Evolutionary conservation across 2,329 filamentous ascomycete genomes (phyloP).

Genomic region (Magnaporthales sp.): DNA sequence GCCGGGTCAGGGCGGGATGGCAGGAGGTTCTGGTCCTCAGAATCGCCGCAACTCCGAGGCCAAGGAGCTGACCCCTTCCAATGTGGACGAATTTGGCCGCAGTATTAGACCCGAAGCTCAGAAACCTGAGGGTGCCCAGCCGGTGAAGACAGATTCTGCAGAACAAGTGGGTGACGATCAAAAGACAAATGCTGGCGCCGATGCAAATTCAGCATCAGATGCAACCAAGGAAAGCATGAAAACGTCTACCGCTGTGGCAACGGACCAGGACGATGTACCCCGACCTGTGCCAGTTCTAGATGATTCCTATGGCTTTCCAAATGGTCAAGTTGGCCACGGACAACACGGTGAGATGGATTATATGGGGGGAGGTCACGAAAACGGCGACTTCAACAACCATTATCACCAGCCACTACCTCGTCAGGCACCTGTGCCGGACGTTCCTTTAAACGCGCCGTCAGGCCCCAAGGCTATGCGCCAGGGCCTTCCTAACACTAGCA

Average conservation of each 20-base stretch:
- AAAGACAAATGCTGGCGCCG: not conserved
- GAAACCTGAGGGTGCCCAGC: slow-evolving; percentile 7
- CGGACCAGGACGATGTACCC: not conserved
- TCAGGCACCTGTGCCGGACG: slow-evolving; percentile 19
- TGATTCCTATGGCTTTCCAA: slow-evolving; percentile 2
- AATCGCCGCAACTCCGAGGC: not conserved
- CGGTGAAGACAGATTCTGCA: not conserved
- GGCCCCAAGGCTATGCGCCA: slow-evolving; percentile 93
- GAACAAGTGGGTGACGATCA: slow-evolving; percentile 5
- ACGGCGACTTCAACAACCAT: not conserved
- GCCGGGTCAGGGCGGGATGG: slow-evolving; percentile 1
- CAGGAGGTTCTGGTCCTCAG: not conserved
- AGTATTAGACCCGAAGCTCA: slow-evolving; percentile 14
- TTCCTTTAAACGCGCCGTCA: slow-evolving; percentile 69
- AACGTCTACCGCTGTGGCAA: slow-evolving; percentile 9
- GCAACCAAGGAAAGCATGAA: slow-evolving; percentile 17
- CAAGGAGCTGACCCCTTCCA: slow-evolving; percentile 8
- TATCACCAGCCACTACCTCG: slow-evolving; percentile 1
- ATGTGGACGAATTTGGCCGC: slow-evolving; percentile 22
- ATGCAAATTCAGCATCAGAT: not conserved
- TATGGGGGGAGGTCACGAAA: not conserved
- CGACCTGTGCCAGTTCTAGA: slow-evolving; percentile 3
- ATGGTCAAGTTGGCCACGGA: not conserved
- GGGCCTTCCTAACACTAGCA: slow-evolving; percentile 73
- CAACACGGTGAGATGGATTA: not conserved